Evolutionary conservation across 208 protist genomes (phyloP).

Genomic region (Naegleria lovaniensis): DNA sequence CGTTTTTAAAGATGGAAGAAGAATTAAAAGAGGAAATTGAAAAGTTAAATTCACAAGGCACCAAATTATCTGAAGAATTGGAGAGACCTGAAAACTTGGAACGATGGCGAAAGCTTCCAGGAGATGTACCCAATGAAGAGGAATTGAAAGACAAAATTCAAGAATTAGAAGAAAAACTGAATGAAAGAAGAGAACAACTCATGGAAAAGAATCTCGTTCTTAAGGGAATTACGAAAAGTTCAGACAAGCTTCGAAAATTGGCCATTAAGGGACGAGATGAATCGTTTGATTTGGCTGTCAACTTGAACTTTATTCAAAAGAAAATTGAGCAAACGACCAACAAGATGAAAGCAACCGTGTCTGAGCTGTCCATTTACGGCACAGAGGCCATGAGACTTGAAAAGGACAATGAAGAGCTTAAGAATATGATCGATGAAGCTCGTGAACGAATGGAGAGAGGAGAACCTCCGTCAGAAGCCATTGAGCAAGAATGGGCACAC

Average conservation of each 20-base stretch:
- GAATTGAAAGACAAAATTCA: conserved; percentile 72
- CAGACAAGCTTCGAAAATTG: conserved; percentile 68
- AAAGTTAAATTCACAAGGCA: conserved; percentile 57
- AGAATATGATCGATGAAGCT: conserved; percentile 65
- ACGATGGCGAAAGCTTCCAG: conserved; percentile 17
- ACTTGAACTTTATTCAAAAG: conserved; percentile 81
- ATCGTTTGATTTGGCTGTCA: conserved; percentile 79
- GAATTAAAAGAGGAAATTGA: conserved; percentile 72
- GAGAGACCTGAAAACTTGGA: conserved; percentile 51
- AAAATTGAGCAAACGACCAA: conserved; percentile 72
- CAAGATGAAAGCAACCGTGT: conserved; percentile 89
- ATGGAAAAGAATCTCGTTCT: conserved; percentile 91
- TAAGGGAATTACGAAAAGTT: conserved; percentile 80
- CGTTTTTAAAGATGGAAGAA: conserved; percentile 49
- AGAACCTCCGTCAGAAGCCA: conserved; percentile 66
- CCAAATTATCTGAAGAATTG: conserved; percentile 72
- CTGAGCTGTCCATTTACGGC: conserved; percentile 88
- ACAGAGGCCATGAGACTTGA: conserved; percentile 77
- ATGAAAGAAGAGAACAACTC: conserved; percentile 80
- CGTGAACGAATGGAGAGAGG: conserved; percentile 57
- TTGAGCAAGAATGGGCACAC: conserved; percentile 68
- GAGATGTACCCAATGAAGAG: conserved; percentile 39
- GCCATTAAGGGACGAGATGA: conserved; percentile 72
- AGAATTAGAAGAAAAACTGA: conserved; percentile 77
- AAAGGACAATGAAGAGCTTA: conserved; percentile 67